Conservation (phyloP, 2,329 filamentous ascomycete species). For the Microsporum ferrugineum region DNA sequence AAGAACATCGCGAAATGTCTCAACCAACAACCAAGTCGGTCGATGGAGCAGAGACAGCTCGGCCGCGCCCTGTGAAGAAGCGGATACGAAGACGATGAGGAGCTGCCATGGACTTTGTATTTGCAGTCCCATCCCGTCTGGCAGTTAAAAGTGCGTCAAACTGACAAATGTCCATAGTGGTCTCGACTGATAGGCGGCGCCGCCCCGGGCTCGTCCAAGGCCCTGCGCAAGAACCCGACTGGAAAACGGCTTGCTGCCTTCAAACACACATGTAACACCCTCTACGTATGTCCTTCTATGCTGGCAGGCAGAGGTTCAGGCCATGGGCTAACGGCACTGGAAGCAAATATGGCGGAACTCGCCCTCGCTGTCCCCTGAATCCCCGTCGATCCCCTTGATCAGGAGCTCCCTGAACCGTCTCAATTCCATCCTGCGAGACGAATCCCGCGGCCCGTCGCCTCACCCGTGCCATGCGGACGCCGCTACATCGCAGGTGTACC, state of each 20-base stretch:
- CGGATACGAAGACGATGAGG: neutral
- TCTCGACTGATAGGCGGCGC: conserved; percentile 51
- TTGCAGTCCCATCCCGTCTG: conserved; percentile 14
- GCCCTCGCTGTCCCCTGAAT: conserved; percentile 41
- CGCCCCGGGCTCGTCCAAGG: conserved; percentile 37
- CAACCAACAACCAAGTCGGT: neutral
- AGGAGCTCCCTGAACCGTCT: conserved; percentile 45
- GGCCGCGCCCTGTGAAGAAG: neutral
- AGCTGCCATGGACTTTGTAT: conserved; percentile 36
- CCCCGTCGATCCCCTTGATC: conserved; percentile 40
- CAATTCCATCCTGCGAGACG: conserved; percentile 66
- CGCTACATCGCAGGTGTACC: conserved; percentile 75
- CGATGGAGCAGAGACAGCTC: neutral
- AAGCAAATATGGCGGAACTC: conserved; percentile 52
- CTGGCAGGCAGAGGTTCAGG: neutral
- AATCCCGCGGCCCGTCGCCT: conserved; percentile 74
- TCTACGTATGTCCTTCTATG: conserved; percentile 36
- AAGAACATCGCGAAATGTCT: neutral
- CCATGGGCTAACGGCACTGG: neutral
- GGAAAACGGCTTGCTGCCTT: conserved; percentile 51
- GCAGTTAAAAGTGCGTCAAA: conserved; percentile 8
- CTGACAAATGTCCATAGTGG: conserved; percentile 35
- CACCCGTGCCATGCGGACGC: conserved; percentile 88
- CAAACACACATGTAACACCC: conserved; percentile 49
- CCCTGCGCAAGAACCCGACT: conserved; percentile 42